These are phyloP conservation scores for Paraleonurus japonicus DNA, from an alignment of 257 asterid genomes.

Conservation along the genomic window DNA sequence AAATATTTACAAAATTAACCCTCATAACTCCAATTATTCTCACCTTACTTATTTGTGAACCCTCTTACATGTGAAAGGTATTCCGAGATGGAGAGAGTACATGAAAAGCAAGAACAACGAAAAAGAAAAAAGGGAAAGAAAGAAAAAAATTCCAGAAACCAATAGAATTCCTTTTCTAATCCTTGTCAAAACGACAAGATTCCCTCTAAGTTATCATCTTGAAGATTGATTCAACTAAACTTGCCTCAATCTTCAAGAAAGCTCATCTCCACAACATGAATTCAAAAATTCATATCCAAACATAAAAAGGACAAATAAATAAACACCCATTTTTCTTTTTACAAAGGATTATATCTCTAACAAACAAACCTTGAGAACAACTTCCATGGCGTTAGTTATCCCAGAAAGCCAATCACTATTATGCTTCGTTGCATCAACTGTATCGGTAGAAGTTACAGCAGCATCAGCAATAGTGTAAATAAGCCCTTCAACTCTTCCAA, in stretches of 20 bases:
- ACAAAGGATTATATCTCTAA: slow-evolving; percentile 18
- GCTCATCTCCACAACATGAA: slow-evolving; percentile 2
- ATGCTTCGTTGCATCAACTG: slow-evolving; percentile 59
- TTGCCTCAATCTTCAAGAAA: slow-evolving; percentile 1
- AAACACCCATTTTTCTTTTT: too few relatives aligned
- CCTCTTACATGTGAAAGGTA: too few relatives aligned
- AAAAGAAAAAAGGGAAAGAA: not conserved
- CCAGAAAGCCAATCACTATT: slow-evolving; percentile 94
- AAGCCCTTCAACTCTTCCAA: slow-evolving; percentile 75
- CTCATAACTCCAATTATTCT: too few relatives aligned
- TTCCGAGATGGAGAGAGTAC: too few relatives aligned
- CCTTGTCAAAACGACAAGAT: not conserved
- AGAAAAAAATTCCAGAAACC: too few relatives aligned
- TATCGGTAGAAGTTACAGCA: slow-evolving; percentile 60
- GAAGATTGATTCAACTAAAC: not conserved
- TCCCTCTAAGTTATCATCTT: not conserved
- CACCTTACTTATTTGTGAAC: too few relatives aligned
- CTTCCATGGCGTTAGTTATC: slow-evolving; percentile 85
- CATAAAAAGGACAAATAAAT: slow-evolving; percentile 5
- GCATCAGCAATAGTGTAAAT: slow-evolving; percentile 91
- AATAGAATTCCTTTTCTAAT: slow-evolving; percentile 4
- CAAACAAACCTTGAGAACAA: slow-evolving; percentile 91
- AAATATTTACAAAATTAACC: too few relatives aligned
- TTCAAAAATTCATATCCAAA: slow-evolving; percentile 11
- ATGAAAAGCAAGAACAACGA: not conserved